Percentiles rank a stretch among this genome's conserved stretches.
phyloP scores from a whole-genome alignment of 495 filamentous ascomycete species.

The Lasiosphaeria ovina region DNA sequence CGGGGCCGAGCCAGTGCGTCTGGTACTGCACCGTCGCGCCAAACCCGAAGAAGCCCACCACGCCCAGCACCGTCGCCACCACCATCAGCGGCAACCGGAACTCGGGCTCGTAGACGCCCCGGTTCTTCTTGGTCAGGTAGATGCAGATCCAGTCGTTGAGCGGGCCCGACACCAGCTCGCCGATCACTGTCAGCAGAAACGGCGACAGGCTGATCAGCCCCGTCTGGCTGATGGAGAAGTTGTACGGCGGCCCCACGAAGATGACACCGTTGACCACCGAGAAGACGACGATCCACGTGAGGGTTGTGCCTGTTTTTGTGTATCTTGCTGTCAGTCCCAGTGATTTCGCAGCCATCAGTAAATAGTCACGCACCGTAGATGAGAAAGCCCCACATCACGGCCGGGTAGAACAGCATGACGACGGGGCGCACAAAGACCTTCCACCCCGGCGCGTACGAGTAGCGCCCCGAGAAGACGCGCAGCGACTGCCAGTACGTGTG shows the following conservation, averaged over 20 bases:
- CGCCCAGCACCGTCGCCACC: constrained; percentile 43
- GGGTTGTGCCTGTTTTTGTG: constrained; percentile 35
- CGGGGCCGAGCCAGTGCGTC: constrained; percentile 54
- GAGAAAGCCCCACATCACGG: constrained; percentile 53
- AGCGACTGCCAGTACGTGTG: constrained; percentile 34
- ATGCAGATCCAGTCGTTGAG: constrained; percentile 52
- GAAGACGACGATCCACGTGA: constrained; percentile 55
- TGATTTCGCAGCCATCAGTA: neutral
- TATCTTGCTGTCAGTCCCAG: neutral
- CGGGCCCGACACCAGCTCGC: constrained; percentile 47
- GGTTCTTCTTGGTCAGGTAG: constrained; percentile 46
- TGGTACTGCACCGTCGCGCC: constrained; percentile 56
- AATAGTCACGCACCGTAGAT: constrained; percentile 39
- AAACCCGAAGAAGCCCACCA: constrained; percentile 58
- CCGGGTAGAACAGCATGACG: constrained; percentile 53
- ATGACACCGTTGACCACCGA: constrained; percentile 52
- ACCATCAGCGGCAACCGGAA: constrained; percentile 51
- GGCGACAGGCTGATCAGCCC: constrained; percentile 51
- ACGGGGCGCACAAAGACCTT: constrained; percentile 51
- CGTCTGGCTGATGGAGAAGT: constrained; percentile 48
- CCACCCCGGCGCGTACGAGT: constrained; percentile 47
- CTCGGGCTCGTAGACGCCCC: constrained; percentile 55
- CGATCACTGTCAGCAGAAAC: constrained; percentile 50
- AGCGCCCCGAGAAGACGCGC: constrained; percentile 35
- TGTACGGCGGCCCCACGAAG: constrained; percentile 52